phyloP scores from a whole-genome alignment of 2,329 filamentous ascomycete species.

The Hymenoscyphus fructigenus region DNA sequence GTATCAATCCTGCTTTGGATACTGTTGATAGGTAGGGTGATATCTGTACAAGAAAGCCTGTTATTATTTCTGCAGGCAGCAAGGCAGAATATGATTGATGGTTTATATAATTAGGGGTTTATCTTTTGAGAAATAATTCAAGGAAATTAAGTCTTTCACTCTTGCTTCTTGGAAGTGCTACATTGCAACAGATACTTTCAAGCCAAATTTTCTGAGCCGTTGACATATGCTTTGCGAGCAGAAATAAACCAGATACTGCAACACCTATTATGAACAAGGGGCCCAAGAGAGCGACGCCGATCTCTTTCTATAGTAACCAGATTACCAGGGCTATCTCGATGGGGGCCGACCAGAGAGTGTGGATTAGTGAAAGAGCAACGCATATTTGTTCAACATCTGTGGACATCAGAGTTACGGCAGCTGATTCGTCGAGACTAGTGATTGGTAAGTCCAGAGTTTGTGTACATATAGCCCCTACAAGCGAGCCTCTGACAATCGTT shows the following conservation, averaged over 20 bases:
- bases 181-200: too few relatives aligned
- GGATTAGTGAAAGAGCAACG: constrained; percentile 33
- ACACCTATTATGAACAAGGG: neutral
- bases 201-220: constrained; percentile 25
- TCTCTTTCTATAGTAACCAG: constrained; percentile 15
- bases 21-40: too few relatives aligned
- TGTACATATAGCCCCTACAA: constrained; percentile 32
- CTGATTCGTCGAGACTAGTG: constrained; percentile 28
- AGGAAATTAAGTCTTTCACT: too few relatives aligned
- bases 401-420: constrained; percentile 35
- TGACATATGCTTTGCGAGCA: constrained; percentile 23
- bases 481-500: constrained; percentile 31
- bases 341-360: constrained; percentile 21
- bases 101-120: too few relatives aligned
- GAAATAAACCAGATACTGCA: constrained; percentile 14
- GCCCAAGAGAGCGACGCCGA: constrained; percentile 28
- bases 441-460: constrained; percentile 31
- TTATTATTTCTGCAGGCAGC: too few relatives aligned
- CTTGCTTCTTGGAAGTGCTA: too few relatives aligned
- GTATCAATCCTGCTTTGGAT: constrained; percentile 26
- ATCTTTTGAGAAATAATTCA: too few relatives aligned
- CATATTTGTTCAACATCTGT: constrained; percentile 26
- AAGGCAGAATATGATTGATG: too few relatives aligned
- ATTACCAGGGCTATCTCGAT: constrained; percentile 12
- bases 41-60: too few relatives aligned